A percentile compares a stretch with the other conserved stretches of the same genome.
Conservation (phyloP, 768 basidiomycete species). For the Grammothele lineata region DNA sequence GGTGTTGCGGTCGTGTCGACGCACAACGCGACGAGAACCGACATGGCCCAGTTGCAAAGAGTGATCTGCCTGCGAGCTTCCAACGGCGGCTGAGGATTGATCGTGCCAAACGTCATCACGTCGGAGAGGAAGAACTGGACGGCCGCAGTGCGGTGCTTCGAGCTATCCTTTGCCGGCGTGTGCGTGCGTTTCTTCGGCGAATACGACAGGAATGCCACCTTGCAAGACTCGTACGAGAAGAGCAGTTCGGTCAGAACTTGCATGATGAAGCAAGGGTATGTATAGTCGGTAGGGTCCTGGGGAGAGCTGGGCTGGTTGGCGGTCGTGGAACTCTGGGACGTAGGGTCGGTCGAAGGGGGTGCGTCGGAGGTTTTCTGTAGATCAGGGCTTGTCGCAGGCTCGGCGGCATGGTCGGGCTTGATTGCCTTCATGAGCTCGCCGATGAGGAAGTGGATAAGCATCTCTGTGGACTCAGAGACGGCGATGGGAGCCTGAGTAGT, state of each 20-base stretch:
- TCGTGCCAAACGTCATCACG: conserved; percentile 71
- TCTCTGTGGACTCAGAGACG: conserved; percentile 46
- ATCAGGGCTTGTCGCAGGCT: neutral
- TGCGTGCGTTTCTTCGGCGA: conserved; percentile 58
- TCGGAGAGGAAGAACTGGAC: conserved; percentile 82
- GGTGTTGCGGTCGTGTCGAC: conserved; percentile 68
- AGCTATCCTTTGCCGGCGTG: conserved; percentile 58
- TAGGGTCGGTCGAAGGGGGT: neutral
- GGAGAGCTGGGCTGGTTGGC: conserved; percentile 1
- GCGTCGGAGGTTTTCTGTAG: neutral
- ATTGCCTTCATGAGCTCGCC: conserved; percentile 62
- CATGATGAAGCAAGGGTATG: conserved; percentile 81
- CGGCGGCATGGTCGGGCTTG: conserved; percentile 34
- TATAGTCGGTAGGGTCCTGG: conserved; percentile 27
- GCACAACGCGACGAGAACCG: conserved; percentile 89
- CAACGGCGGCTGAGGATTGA: conserved; percentile 56
- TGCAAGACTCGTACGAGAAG: conserved; percentile 91
- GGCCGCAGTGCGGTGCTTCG: conserved; percentile 61
- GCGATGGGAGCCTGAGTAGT: neutral
- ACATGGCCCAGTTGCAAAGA: conserved; percentile 84
- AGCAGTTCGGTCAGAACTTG: conserved; percentile 88
- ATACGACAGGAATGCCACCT: conserved; percentile 79
- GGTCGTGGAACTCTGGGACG: neutral
- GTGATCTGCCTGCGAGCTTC: conserved; percentile 54
- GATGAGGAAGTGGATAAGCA: conserved; percentile 66